Percentiles rank a stretch among this genome's conserved stretches.
Conservation (phyloP, 352 stramenopile genomes). For the Peronospora destructor region DNA sequence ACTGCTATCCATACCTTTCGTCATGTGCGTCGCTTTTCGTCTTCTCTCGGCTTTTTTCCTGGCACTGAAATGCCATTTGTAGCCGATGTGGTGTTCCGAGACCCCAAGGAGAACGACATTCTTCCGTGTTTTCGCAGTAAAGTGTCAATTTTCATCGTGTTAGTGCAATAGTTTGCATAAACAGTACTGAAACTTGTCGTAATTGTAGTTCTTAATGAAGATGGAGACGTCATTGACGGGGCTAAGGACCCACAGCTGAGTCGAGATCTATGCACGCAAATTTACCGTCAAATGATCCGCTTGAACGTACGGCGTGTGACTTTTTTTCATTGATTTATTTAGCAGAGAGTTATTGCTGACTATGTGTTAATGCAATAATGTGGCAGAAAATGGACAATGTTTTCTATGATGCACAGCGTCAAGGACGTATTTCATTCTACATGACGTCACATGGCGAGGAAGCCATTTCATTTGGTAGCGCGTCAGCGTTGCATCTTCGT, state of each 20-base stretch:
- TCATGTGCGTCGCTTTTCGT: slow-evolving; percentile 9
- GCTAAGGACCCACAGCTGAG: slow-evolving; percentile 68
- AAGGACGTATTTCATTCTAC: slow-evolving; percentile 98
- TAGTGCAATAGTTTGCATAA: neutral
- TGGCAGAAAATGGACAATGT: slow-evolving; percentile 95
- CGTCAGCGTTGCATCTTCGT: slow-evolving; percentile 76
- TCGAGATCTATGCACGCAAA: slow-evolving; percentile 68
- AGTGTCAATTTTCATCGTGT: neutral
- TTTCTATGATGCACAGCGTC: slow-evolving; percentile 94
- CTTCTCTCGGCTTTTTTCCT: slow-evolving; percentile 50
- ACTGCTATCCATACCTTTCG: neutral
- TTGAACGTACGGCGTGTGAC: slow-evolving; percentile 44
- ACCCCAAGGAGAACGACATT: slow-evolving; percentile 71
- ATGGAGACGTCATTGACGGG: slow-evolving; percentile 71
- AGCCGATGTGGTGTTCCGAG: slow-evolving; percentile 79
- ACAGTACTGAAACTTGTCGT: neutral
- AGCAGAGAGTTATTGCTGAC: neutral
- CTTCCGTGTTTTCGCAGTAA: slow-evolving; percentile 89
- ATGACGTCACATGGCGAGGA: slow-evolving; percentile 93
- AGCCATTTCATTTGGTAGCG: slow-evolving; percentile 92
- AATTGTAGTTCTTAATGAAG: slow-evolving; percentile 68
- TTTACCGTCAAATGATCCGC: slow-evolving; percentile 84
- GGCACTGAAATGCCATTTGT: slow-evolving; percentile 87
- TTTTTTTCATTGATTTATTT: neutral
- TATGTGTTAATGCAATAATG: neutral